Base-by-base conservation (phyloP, 768 basidiomycete species). In the Serendipita indica region DNA sequence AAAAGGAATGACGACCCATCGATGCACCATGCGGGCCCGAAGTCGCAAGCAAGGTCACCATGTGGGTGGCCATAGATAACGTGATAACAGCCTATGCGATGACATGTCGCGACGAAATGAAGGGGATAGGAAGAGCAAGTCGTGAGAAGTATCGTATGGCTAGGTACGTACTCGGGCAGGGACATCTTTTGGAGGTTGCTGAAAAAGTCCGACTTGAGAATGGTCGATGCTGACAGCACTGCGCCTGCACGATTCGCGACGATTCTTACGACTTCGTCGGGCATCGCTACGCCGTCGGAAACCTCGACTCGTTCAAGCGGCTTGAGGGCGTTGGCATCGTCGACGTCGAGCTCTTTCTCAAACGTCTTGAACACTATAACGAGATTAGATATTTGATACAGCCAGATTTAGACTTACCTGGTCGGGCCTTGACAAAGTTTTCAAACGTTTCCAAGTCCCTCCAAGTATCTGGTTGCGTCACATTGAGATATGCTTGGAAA, bases 181-280 rank as follows among this genome's bases (percentile, higher is more conserved):
- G 89, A 88, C 83, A 96, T 90, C 73, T 97, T 98, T 72, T 98
- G 96, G 32, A 98, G 67, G 66, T 89, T 89, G 3, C 82, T 82
- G 76, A 93, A 93, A 75, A 91, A 90, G 67, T 93, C 90, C 65
- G 86, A 89, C 73, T 99, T 99, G 66, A 98, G 74, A 64, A 98
- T 96, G 0, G 92, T 90, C 3, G 83, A 88, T 1, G 90, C 87
- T 12, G 89, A 94, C 0, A 98, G 72, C 60, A 98, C 87, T 61
- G 77, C 79, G 6, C 96, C 96, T 6, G 80, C 77, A 37, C 96
- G 81, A 64, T 85, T 87, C 34, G 81, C 76, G 32, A 99, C 93
- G 2, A 94, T 78, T 61, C 84, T 78, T 5, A 83, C 81, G 33
- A 91, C 92, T 72, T 98, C 96, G 64, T 98, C 96, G 0, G 89